These are phyloP conservation scores for Eremothecium sinecaudum DNA, from an alignment of 1,139 yeast genomes.

Conservation along the genomic window DNA sequence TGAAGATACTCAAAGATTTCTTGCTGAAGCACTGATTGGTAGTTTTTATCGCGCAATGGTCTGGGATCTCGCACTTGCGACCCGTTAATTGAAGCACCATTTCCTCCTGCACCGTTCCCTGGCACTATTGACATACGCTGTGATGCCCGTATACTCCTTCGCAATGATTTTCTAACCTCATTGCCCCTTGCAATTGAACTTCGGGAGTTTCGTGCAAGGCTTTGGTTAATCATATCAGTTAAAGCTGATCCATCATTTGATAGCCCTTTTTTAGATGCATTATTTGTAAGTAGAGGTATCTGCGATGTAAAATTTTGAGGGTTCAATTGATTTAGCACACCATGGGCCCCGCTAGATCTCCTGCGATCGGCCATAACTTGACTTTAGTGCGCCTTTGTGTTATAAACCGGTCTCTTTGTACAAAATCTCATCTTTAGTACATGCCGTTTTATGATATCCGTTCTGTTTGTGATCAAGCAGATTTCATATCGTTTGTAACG, in stretches of 20 bases:
- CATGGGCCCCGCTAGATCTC: slow-evolving; percentile 7
- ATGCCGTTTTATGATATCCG: no score
- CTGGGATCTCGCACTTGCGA: slow-evolving; percentile 47
- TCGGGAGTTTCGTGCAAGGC: slow-evolving; percentile 16
- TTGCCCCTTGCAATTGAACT: slow-evolving; percentile 4
- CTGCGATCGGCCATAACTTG: slow-evolving; percentile 4
- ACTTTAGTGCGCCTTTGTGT: no score
- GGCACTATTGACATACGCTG: slow-evolving; percentile 10
- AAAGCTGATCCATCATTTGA: slow-evolving; percentile 7
- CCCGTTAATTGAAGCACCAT: slow-evolving; percentile 1
- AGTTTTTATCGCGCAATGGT: slow-evolving; percentile 65
- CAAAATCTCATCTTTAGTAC: no score
- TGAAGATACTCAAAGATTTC: slow-evolving; percentile 59
- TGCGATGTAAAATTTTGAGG: slow-evolving; percentile 22
- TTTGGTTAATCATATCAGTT: slow-evolving; percentile 22
- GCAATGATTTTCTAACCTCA: slow-evolving; percentile 3
- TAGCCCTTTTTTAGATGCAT: not conserved
- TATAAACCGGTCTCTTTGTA: no score
- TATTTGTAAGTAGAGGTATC: slow-evolving; percentile 12
- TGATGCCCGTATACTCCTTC: slow-evolving; percentile 11
- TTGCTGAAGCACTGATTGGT: slow-evolving; percentile 54
- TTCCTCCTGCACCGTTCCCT: not conserved
- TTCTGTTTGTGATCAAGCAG: no score
- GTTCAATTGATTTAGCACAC: slow-evolving; percentile 11
- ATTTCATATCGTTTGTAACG: no score